Percentiles rank a stretch among this genome's conserved stretches.
Conservation (phyloP, 164 flowering plant genomes). For the Warburgia ugandensis region DNA sequence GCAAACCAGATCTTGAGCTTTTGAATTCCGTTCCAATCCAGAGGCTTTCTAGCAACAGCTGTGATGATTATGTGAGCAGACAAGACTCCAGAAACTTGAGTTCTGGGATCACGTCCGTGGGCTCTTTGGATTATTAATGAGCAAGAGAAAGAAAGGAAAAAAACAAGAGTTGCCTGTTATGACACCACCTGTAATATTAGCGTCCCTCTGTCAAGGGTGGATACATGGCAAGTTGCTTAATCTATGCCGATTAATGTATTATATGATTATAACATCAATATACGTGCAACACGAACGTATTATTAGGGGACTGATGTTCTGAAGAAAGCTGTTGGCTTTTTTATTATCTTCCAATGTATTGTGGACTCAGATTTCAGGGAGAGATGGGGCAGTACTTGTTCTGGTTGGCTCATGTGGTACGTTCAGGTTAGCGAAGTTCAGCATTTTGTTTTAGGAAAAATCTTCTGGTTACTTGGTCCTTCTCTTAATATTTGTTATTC, state of each 20-base stretch:
- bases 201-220: constrained; percentile 2
- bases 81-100: constrained; percentile 51
- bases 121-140: constrained; percentile 53
- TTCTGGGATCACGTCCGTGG: constrained; percentile 58
- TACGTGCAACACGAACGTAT: constrained; percentile 3
- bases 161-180: constrained; percentile 6
- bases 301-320: constrained; percentile 2
- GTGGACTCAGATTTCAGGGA: background rate
- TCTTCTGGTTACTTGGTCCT: no score
- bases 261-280: constrained; percentile 8
- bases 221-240: background rate
- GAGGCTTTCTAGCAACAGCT: constrained; percentile 48
- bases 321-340: background rate
- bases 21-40: constrained; percentile 49
- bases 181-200: constrained; percentile 22
- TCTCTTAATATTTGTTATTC: no score
- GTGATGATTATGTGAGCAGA: constrained; percentile 46
- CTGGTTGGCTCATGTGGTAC: no score
- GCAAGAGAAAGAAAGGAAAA: background rate
- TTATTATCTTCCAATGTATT: constrained; percentile 2
- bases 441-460: no score
- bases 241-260: constrained; percentile 2
- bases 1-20: constrained; percentile 61
- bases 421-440: no score
- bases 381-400: background rate